Evolutionary conservation across 2,329 filamentous ascomycete species (phyloP), one percentile per base, ranked within the genome.

Genomic region (Lachnellula arida): DNA sequence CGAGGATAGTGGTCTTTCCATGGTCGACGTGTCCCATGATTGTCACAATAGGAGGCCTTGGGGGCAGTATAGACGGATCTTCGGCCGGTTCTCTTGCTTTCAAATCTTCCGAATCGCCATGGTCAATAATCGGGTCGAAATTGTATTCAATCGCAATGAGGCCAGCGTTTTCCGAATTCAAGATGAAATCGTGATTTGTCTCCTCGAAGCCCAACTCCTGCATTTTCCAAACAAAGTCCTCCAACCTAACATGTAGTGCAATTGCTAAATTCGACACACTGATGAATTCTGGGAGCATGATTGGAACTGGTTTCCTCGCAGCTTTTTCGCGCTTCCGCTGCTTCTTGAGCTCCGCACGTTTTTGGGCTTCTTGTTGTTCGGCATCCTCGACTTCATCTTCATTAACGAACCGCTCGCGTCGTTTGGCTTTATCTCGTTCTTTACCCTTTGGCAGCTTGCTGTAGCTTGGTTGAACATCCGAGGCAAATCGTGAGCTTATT

Each of bases 1-100:
- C 94, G 9, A 99, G 78, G 43, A 99, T 85, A 0, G 95, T 99
- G 0, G 94, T 99, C 76, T 99, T 99, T 53, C 94, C 94, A 71
- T 99, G 94, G 70, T 99, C 95, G 65, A 99, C 94, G 63, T 99
- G 94, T 2, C 94, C 94, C 95, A 99, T 99, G 68, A 99, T 99
- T 0, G 95, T 97, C 40, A 99, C 92, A 37, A 99, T 91, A 0
- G 94, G 95, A 7, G 94, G 93, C 15, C 95, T 84, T 35, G 77
- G 73, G 2, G 91, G 91, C 7, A 97, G 73, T 14, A 72, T 65
- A 0, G 87, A 83, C 49, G 77, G 80, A 70, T 93, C 89, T 65
- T 85, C 85, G 8, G 84, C 82, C 25, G 79, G 75, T 1, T 91
- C 86, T 11, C 86, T 82, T 23, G 88, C 80, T 59, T 80, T 81